Evolutionary conservation across 2,329 filamentous ascomycete genomes (phyloP).

Genomic region (Sphaerulina vaccinii): DNA sequence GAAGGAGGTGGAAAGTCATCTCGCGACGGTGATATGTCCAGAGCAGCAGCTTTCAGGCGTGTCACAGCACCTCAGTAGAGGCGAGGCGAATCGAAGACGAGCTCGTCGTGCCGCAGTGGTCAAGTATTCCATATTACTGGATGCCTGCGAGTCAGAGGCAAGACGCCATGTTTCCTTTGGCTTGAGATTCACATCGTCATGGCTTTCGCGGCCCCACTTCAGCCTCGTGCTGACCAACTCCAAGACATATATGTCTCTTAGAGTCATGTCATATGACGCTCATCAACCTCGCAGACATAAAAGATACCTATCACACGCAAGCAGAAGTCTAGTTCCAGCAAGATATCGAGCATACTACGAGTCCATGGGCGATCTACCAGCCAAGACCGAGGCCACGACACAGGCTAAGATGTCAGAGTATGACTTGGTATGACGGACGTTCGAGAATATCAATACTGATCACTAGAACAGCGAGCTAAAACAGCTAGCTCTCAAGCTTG

Average conservation of each 20-base stretch:
- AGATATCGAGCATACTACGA: conserved; percentile 4
- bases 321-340: conserved; percentile 6
- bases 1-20: too few relatives aligned
- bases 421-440: too few relatives aligned
- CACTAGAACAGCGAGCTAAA: conserved; percentile 40
- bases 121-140: background rate
- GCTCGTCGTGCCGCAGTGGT: too few relatives aligned
- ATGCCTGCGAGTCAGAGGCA: conserved; percentile 6
- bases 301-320: conserved; percentile 5
- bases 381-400: background rate
- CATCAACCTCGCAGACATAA: conserved; percentile 4
- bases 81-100: too few relatives aligned
- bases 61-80: too few relatives aligned
- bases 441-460: too few relatives aligned
- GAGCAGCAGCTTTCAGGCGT: too few relatives aligned
- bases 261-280: background rate
- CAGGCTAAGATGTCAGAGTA: conserved; percentile 2
- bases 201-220: conserved; percentile 2
- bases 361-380: background rate
- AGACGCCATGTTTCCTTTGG: conserved; percentile 3
- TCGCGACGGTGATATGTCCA: too few relatives aligned
- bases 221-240: background rate
- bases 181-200: conserved; percentile 2
- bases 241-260: background rate
- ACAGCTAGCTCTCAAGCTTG: conserved; percentile 44